These are phyloP conservation scores for Metschnikowia picachoensis DNA, from an alignment of 805 yeast species.

Conservation along the genomic window DNA sequence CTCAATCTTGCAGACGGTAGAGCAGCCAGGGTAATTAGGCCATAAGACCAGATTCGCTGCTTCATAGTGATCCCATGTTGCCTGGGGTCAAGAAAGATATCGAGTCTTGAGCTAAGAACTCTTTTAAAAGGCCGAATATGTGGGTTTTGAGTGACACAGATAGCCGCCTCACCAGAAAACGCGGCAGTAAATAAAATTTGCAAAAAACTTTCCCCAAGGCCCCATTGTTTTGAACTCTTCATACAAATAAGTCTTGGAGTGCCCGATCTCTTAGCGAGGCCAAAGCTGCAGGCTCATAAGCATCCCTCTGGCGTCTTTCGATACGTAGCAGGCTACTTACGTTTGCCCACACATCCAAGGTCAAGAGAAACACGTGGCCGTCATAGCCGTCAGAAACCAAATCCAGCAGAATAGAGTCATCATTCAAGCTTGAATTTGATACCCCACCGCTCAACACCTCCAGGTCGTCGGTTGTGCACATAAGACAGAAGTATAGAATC, in stretches of 20 bases:
- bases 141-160: too few species aligned
- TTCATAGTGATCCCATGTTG: too few species aligned
- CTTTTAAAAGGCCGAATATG: too few species aligned
- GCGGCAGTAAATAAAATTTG: too few species aligned
- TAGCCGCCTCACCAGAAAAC: too few species aligned
- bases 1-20: too few species aligned
- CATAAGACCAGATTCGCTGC: too few species aligned
- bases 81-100: too few species aligned
- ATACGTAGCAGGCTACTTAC: constrained; percentile 9
- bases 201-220: too few species aligned
- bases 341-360: constrained; percentile 23
- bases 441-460: constrained; percentile 20
- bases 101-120: too few species aligned
- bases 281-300: not conserved
- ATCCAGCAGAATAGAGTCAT: constrained; percentile 16
- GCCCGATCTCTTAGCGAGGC: constrained; percentile 3
- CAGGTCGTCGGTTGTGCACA: constrained; percentile 32
- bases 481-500: constrained; percentile 29
- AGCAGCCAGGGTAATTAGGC: too few species aligned
- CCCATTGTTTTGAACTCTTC: not conserved
- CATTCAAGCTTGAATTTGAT: not conserved
- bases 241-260: constrained; percentile 2
- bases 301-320: not conserved
- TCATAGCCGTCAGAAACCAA: constrained; percentile 35
- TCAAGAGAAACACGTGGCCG: constrained; percentile 33